Conservation (phyloP, 2,329 filamentous ascomycete genomes). For the Tolypocladium nubicola region DNA sequence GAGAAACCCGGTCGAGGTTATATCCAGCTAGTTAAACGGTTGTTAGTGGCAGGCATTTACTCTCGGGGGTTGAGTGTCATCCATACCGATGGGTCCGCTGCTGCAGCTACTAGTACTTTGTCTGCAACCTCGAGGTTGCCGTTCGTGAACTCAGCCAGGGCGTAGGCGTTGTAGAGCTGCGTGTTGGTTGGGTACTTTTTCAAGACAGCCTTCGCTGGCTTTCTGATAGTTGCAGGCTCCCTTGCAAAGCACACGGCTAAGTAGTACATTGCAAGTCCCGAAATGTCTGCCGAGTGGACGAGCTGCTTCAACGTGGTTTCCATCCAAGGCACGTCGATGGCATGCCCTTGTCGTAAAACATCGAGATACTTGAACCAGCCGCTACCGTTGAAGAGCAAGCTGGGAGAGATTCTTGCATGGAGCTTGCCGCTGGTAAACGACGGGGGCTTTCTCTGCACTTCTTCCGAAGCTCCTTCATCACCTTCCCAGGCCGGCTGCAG, state of each 20-base stretch:
- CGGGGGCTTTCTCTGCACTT: constrained; percentile 13
- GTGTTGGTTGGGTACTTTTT: constrained; percentile 55
- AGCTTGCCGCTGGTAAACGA: constrained; percentile 19
- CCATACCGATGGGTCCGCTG: constrained; percentile 27
- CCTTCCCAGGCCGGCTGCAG: background rate
- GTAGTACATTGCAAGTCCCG: constrained; percentile 52
- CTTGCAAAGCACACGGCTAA: constrained; percentile 55
- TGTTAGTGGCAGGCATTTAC: constrained; percentile 1
- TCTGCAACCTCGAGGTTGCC: constrained; percentile 47
- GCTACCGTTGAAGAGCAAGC: constrained; percentile 41
- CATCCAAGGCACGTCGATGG: constrained; percentile 35
- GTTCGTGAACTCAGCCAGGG: constrained; percentile 54
- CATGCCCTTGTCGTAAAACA: constrained; percentile 10
- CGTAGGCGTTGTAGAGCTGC: constrained; percentile 69
- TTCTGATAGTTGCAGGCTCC: constrained; percentile 47
- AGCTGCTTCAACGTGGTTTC: constrained; percentile 48
- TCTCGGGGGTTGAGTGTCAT: background rate
- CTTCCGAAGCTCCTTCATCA: constrained; percentile 8
- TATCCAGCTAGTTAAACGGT: constrained; percentile 6
- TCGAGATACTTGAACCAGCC: constrained; percentile 34
- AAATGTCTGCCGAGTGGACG: constrained; percentile 26
- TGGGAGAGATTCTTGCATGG: constrained; percentile 25
- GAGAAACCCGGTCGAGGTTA: constrained; percentile 15
- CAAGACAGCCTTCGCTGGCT: constrained; percentile 62
- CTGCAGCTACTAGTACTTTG: constrained; percentile 57